phyloP scores from a whole-genome alignment of 1,284 basidiomycete species.

The Rhizopogon parksii region DNA sequence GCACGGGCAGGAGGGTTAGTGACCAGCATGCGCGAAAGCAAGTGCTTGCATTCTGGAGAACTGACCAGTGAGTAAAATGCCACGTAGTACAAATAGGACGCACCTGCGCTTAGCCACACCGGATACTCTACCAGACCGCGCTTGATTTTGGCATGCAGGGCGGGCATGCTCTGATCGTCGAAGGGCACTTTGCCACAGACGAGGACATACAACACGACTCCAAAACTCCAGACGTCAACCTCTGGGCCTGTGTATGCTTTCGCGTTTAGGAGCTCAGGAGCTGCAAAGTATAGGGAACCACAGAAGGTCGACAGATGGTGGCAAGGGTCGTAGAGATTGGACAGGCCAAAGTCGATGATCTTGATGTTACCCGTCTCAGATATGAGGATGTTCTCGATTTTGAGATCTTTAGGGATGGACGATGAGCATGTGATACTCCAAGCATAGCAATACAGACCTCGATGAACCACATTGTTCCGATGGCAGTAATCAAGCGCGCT shows the following conservation, averaged over 20 bases:
- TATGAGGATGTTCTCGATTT: constrained; percentile 99
- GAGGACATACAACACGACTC: constrained; percentile 94
- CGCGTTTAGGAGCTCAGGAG: constrained; percentile 93
- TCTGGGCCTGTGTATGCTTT: constrained; percentile 96
- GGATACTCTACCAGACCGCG: constrained; percentile 96
- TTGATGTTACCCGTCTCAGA: constrained; percentile 99
- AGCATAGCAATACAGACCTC: constrained; percentile 39
- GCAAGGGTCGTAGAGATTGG: constrained; percentile 89
- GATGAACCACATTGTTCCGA: constrained; percentile 94
- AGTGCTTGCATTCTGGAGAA: constrained; percentile 81
- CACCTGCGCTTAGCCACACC: constrained; percentile 90
- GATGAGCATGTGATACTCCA: constrained; percentile 10
- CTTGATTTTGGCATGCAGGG: constrained; percentile 98
- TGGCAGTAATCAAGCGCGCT: constrained; percentile 97
- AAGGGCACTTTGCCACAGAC: constrained; percentile 99
- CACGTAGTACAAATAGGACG: constrained; percentile 20
- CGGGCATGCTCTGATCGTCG: constrained; percentile 99
- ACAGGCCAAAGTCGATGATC: constrained; percentile 98
- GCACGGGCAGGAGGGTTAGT: constrained; percentile 87
- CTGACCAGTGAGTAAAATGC: constrained; percentile 11
- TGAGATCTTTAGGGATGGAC: constrained; percentile 57
- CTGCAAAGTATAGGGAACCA: constrained; percentile 96
- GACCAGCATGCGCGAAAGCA: constrained; percentile 93
- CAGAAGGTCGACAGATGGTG: constrained; percentile 91
- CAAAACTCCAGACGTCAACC: constrained; percentile 98